These are phyloP conservation scores for Calycina marina DNA, from an alignment of 2,329 filamentous ascomycete species.

Conservation along the genomic window DNA sequence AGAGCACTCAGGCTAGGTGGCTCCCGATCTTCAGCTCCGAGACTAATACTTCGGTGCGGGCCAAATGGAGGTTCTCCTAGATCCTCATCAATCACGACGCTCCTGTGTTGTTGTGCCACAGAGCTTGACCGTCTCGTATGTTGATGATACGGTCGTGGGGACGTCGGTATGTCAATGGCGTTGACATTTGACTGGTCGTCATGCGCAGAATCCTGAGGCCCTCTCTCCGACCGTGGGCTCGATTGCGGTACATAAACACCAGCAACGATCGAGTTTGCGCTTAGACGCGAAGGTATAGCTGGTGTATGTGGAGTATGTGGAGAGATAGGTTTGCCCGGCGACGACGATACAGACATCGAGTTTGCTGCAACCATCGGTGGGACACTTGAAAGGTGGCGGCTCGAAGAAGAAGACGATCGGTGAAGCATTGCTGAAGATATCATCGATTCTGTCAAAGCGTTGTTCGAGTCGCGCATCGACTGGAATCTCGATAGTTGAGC, in stretches of 20 bases:
- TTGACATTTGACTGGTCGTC: conserved; percentile 28
- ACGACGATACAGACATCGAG: conserved; percentile 73
- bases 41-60: conserved; percentile 50
- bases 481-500: conserved; percentile 77
- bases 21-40: conserved; percentile 50
- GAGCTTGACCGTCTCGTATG: conserved; percentile 53
- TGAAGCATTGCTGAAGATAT: conserved; percentile 69
- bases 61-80: conserved; percentile 43
- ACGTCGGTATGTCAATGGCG: conserved; percentile 61
- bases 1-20: conserved; percentile 51
- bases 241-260: conserved; percentile 51
- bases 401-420: conserved; percentile 63
- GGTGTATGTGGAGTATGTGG: conserved; percentile 87
- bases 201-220: conserved; percentile 16
- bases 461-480: conserved; percentile 77
- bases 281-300: conserved; percentile 83
- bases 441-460: conserved; percentile 82
- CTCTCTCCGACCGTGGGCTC: too few relatives aligned
- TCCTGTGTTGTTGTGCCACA: conserved; percentile 47
- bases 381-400: conserved; percentile 42
- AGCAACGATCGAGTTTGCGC: conserved; percentile 75
- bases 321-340: conserved; percentile 78
- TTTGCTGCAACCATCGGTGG: conserved; percentile 56
- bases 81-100: conserved; percentile 41
- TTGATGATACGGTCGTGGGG: conserved; percentile 41